phyloP scores from a whole-genome alignment of 176 grass and related monocot genomes.

The Juncus effusus region DNA sequence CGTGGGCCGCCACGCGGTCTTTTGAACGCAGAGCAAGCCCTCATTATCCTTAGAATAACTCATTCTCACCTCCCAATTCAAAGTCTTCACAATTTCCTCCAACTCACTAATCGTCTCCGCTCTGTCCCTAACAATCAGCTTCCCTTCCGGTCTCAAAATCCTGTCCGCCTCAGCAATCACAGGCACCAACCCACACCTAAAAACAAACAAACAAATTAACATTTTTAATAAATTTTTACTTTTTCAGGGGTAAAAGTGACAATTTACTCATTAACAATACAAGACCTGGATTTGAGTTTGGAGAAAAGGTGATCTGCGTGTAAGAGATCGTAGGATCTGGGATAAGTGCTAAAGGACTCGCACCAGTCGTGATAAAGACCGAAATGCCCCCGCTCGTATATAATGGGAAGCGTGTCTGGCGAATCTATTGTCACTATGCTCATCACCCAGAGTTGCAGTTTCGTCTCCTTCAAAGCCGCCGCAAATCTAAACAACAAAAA shows the following conservation, averaged over 20 bases:
- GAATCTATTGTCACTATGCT: conserved; percentile 68
- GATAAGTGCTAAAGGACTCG: conserved; percentile 85
- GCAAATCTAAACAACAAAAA: conserved; percentile 56
- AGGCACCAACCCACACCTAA: conserved; percentile 47
- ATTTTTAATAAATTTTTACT: conserved; percentile 3
- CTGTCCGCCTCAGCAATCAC: conserved; percentile 77
- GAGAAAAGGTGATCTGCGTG: conserved; percentile 80
- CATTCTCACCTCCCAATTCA: conserved; percentile 59
- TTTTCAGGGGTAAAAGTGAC: neutral
- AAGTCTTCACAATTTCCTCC: conserved; percentile 46
- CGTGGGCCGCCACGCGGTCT: conserved; percentile 53
- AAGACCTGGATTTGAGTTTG: conserved; percentile 64
- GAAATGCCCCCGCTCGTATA: conserved; percentile 77
- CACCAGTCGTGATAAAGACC: conserved; percentile 89
- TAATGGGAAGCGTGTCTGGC: conserved; percentile 67
- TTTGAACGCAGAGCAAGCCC: conserved; percentile 62
- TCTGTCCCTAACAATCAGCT: conserved; percentile 58
- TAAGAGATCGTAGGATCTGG: conserved; percentile 75
- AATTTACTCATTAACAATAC: neutral
- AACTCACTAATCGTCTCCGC: conserved; percentile 46
- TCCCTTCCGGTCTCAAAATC: conserved; percentile 62
- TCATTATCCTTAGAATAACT: conserved; percentile 56
- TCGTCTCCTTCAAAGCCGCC: conserved; percentile 55
- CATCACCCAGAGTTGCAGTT: conserved; percentile 72
- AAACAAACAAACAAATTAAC: conserved; percentile 10